Evolutionary conservation across 2,329 filamentous ascomycete genomes (phyloP).

Genomic region (Colletotrichum sojae): DNA sequence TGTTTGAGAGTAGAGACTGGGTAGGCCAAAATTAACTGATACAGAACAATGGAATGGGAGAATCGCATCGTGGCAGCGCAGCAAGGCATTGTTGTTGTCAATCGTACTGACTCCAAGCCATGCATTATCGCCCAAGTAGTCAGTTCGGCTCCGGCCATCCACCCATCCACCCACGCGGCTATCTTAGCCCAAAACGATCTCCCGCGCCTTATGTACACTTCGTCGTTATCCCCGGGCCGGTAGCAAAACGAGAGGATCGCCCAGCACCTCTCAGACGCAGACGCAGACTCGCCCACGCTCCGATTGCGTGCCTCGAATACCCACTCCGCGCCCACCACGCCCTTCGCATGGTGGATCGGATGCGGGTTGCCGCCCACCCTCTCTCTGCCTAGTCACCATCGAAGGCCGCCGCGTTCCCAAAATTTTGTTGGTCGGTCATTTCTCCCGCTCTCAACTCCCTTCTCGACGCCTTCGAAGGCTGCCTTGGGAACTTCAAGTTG

Average conservation of each 20-base stretch:
- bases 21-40: background rate
- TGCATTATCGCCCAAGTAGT: no score
- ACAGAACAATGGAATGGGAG: no score
- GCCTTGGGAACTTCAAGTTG: background rate
- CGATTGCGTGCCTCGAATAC: conserved; percentile 35
- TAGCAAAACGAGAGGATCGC: conserved; percentile 14
- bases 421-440: conserved; percentile 20
- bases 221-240: conserved; percentile 34
- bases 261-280: conserved; percentile 8
- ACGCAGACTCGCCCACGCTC: conserved; percentile 9
- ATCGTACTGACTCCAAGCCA: no score
- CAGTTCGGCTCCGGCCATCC: no score
- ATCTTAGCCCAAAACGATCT: conserved; percentile 28
- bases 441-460: background rate
- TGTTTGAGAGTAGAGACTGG: background rate
- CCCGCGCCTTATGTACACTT: conserved; percentile 3
- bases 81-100: background rate
- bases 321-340: conserved; percentile 29
- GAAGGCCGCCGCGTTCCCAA: conserved; percentile 11
- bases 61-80: background rate
- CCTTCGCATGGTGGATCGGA: conserved; percentile 34
- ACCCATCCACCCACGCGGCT: conserved; percentile 1
- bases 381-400: conserved; percentile 11
- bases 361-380: conserved; percentile 30
- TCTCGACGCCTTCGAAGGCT: background rate